phyloP scores from a whole-genome alignment of 2,329 filamentous ascomycete species.

The Fusarium ambrosium region DNA sequence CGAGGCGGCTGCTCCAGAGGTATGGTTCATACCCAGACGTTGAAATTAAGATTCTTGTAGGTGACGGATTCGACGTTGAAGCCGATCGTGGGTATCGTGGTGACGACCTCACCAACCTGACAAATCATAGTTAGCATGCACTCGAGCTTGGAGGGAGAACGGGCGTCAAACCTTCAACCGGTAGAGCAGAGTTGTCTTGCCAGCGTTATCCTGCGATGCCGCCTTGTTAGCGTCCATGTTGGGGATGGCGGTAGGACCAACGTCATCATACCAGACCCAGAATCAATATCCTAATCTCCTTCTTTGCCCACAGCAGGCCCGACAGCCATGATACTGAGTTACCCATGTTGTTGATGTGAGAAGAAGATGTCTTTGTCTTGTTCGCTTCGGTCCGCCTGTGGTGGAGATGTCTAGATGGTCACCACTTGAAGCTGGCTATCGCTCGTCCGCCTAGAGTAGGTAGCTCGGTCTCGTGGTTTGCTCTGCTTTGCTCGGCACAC shows the following conservation, averaged over 20 bases:
- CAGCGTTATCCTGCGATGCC: slow-evolving; percentile 85
- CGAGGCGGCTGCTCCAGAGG: background rate
- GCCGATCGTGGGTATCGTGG: slow-evolving; percentile 98
- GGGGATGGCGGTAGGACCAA: slow-evolving; percentile 18
- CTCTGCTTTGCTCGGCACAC: background rate
- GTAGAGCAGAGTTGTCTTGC: slow-evolving; percentile 97
- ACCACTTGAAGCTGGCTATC: slow-evolving; percentile 10
- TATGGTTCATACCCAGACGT: slow-evolving; percentile 84
- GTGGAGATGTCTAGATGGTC: slow-evolving; percentile 5
- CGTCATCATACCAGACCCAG: slow-evolving; percentile 80
- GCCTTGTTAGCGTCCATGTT: slow-evolving; percentile 37
- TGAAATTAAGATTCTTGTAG: slow-evolving; percentile 98
- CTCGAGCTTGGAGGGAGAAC: background rate
- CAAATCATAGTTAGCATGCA: slow-evolving; percentile 27
- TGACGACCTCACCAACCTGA: slow-evolving; percentile 98
- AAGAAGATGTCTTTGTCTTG: slow-evolving; percentile 10
- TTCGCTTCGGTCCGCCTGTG: slow-evolving; percentile 22
- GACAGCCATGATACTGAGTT: slow-evolving; percentile 78
- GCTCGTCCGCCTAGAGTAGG: slow-evolving; percentile 9
- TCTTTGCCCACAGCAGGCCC: slow-evolving; percentile 87
- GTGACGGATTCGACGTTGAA: slow-evolving; percentile 99
- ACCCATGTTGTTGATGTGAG: slow-evolving; percentile 65
- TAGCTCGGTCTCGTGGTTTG: slow-evolving; percentile 17
- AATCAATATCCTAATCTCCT: slow-evolving; percentile 97
- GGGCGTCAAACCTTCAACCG: slow-evolving; percentile 81